These are phyloP conservation scores for Globisporangium ultimum DNA, from an alignment of 352 stramenopile genomes.

Conservation along the genomic window DNA sequence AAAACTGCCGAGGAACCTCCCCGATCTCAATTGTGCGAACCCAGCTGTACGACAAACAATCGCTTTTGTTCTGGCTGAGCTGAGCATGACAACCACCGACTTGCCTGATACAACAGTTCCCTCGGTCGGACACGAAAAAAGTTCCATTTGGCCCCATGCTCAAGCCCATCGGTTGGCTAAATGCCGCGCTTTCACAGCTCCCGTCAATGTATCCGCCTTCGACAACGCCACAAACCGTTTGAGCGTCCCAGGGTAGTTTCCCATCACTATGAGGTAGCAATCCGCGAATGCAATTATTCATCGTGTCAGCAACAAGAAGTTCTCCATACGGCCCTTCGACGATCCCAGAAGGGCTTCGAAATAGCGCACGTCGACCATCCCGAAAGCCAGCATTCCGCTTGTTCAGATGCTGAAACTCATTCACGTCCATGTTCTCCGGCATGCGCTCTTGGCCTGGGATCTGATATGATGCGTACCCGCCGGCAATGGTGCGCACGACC, in stretches of 20 bases:
- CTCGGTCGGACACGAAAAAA: conserved; percentile 40
- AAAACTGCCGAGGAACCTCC: conserved; percentile 3
- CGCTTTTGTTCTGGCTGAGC: not conserved
- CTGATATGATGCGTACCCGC: conserved; percentile 14
- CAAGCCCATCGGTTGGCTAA: conserved; percentile 35
- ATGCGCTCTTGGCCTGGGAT: conserved; percentile 1
- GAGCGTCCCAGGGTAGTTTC: conserved; percentile 19
- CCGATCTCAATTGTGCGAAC: conserved; percentile 43
- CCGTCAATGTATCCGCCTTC: conserved; percentile 28
- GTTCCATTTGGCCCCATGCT: conserved; percentile 23
- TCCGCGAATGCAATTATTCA: conserved; percentile 56
- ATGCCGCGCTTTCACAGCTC: conserved; percentile 26
- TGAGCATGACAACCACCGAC: conserved; percentile 24
- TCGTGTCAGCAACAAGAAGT: conserved; percentile 47
- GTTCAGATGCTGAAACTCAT: conserved; percentile 6
- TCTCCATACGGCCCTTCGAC: conserved; percentile 24
- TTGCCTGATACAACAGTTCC: conserved; percentile 44
- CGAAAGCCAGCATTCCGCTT: conserved; percentile 25
- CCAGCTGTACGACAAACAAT: conserved; percentile 27
- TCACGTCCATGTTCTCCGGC: not conserved
- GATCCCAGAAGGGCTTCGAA: conserved; percentile 35
- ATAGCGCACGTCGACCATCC: conserved; percentile 31
- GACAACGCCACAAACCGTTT: conserved; percentile 26
- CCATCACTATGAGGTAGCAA: conserved; percentile 15
- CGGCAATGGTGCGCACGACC: conserved; percentile 35